These are phyloP conservation scores for Persicaria maculosa DNA, from an alignment of 148 eudicot genomes.

Conservation along the genomic window DNA sequence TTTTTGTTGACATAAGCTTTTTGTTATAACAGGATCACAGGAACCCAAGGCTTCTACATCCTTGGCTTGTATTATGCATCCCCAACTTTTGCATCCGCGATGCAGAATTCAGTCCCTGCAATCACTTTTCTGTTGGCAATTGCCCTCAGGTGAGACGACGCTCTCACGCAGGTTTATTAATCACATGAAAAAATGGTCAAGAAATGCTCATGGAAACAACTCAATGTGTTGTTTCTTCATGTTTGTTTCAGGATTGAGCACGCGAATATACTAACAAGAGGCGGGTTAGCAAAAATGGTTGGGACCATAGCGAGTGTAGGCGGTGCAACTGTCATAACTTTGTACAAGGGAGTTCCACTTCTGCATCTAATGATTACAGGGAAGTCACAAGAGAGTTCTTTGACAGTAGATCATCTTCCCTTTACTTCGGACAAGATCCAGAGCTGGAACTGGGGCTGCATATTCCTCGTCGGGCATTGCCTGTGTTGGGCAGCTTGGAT, in stretches of 20 bases:
- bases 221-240: neutral
- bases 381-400: slow-evolving; percentile 12
- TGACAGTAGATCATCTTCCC: neutral
- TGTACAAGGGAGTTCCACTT: slow-evolving; percentile 67
- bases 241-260: slow-evolving; percentile 42
- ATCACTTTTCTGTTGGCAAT: slow-evolving; percentile 69
- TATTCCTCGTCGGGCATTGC: slow-evolving; percentile 68
- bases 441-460: slow-evolving; percentile 66
- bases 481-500: slow-evolving; percentile 88
- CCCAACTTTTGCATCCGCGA: slow-evolving; percentile 77
- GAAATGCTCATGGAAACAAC: no score
- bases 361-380: slow-evolving; percentile 15
- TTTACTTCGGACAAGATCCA: slow-evolving; percentile 21
- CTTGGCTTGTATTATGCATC: slow-evolving; percentile 69
- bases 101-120: slow-evolving; percentile 87
- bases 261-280: slow-evolving; percentile 40
- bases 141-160: slow-evolving; percentile 33
- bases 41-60: slow-evolving; percentile 76
- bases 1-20: neutral
- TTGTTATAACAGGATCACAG: slow-evolving; percentile 49
- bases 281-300: slow-evolving; percentile 64
- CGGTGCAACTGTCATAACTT: slow-evolving; percentile 68
- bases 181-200: no score
- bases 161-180: neutral
- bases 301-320: slow-evolving; percentile 79